Evolutionary conservation across 805 yeast genomes (phyloP).

Genomic region (Lipomyces sp.): DNA sequence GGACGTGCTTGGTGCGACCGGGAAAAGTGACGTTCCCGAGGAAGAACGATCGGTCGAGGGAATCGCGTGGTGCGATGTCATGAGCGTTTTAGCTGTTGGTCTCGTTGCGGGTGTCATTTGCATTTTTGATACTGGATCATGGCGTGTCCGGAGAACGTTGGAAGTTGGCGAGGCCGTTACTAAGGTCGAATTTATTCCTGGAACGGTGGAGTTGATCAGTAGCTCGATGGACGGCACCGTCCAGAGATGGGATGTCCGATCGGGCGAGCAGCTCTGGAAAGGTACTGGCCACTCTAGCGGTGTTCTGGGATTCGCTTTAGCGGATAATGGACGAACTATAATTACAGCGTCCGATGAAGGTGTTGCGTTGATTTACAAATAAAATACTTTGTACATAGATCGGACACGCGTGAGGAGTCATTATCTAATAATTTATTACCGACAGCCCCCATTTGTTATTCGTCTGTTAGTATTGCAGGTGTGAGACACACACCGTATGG

Average conservation of each 20-base stretch:
- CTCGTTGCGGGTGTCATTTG: conserved; percentile 86
- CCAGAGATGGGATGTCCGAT: conserved; percentile 86
- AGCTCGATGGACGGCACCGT: conserved; percentile 85
- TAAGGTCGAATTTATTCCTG: conserved; percentile 61
- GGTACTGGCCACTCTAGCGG: conserved; percentile 96
- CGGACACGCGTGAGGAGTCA: no score
- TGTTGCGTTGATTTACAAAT: conserved; percentile 73
- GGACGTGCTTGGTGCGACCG: conserved; percentile 54
- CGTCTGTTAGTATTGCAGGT: no score
- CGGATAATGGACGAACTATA: conserved; percentile 65
- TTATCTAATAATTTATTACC: no score
- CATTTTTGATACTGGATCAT: conserved; percentile 78
- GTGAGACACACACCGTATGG: no score
- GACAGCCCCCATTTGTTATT: not conserved
- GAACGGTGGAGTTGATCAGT: conserved; percentile 65
- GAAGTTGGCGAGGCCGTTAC: conserved; percentile 83
- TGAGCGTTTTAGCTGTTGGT: conserved; percentile 80
- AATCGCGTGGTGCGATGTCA: conserved; percentile 72
- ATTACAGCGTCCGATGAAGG: conserved; percentile 98
- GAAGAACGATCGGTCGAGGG: conserved; percentile 67
- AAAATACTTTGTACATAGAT: conserved; percentile 1
- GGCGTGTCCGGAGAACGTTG: conserved; percentile 80
- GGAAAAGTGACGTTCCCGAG: conserved; percentile 54
- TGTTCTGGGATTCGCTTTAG: conserved; percentile 76
- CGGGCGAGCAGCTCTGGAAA: conserved; percentile 74